Conservation (phyloP, 352 stramenopile genomes). For the Globisporangium carolinianum region DNA sequence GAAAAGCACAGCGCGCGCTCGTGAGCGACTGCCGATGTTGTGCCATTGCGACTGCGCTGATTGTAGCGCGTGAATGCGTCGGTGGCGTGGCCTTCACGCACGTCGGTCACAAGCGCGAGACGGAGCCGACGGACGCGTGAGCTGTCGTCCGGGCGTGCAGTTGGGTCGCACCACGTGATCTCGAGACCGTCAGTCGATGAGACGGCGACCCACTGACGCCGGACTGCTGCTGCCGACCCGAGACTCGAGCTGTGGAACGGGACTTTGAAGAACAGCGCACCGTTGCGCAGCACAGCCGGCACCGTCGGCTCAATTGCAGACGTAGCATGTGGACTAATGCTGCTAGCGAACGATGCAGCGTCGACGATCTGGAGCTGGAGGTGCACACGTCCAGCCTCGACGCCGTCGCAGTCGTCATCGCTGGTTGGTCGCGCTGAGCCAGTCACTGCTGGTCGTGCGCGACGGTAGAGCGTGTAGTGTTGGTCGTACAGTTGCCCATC, state of each 20-base stretch:
- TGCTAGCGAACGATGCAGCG: slow-evolving; percentile 4
- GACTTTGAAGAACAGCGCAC: slow-evolving; percentile 71
- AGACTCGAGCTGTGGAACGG: slow-evolving; percentile 58
- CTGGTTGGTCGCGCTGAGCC: too few species aligned
- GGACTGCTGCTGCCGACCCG: slow-evolving; percentile 19
- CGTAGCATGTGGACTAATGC: not conserved
- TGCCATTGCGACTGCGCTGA: slow-evolving; percentile 10
- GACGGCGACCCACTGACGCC: slow-evolving; percentile 65
- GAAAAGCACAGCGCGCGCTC: slow-evolving; percentile 65
- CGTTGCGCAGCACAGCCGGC: slow-evolving; percentile 39
- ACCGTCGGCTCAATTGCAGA: slow-evolving; percentile 13
- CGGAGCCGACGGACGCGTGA: slow-evolving; percentile 30
- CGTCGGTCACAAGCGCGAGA: slow-evolving; percentile 41
- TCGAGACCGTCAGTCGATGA: slow-evolving; percentile 14
- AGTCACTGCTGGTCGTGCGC: slow-evolving; percentile 6
- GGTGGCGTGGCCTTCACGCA: slow-evolving; percentile 48
- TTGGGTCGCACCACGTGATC: slow-evolving; percentile 71
- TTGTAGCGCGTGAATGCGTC: slow-evolving; percentile 54
- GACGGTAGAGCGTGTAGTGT: slow-evolving; percentile 45
- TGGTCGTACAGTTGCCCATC: slow-evolving; percentile 44
- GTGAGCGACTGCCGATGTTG: slow-evolving; percentile 21
- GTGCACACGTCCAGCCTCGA: slow-evolving; percentile 40
- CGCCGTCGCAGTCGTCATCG: not conserved
- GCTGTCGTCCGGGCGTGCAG: slow-evolving; percentile 27
- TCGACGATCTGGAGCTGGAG: slow-evolving; percentile 68